Conservation (phyloP, 345 rosid genomes). For the Brassica carinata region DNA sequence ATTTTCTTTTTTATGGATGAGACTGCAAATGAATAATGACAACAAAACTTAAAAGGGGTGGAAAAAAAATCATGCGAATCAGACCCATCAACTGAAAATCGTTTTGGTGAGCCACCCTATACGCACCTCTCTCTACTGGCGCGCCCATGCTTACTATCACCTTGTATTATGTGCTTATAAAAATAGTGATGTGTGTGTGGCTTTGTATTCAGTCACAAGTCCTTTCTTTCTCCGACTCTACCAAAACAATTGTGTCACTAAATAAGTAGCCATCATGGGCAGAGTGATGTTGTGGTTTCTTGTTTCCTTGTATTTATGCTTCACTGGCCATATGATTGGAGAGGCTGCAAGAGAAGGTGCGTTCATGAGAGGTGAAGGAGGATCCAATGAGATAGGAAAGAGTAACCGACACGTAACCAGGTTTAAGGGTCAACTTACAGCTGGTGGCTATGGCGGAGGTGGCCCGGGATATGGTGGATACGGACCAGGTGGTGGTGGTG, state of each 20-base stretch:
- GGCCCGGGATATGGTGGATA: slow-evolving; percentile 35
- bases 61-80: slow-evolving; percentile 25
- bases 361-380: slow-evolving; percentile 22
- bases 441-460: slow-evolving; percentile 40
- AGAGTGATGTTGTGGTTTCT: slow-evolving; percentile 35
- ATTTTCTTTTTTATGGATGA: neutral
- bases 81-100: slow-evolving; percentile 31
- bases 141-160: slow-evolving; percentile 14
- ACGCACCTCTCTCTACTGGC: slow-evolving; percentile 20
- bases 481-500: slow-evolving; percentile 34
- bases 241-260: neutral
- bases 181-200: slow-evolving; percentile 12
- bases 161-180: slow-evolving; percentile 8
- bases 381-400: slow-evolving; percentile 17
- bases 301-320: slow-evolving; percentile 33
- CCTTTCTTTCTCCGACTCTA: slow-evolving; percentile 23
- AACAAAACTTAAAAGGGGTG: neutral
- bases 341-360: slow-evolving; percentile 38
- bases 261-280: slow-evolving; percentile 27
- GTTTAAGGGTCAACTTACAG: slow-evolving; percentile 33
- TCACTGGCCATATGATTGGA: slow-evolving; percentile 32
- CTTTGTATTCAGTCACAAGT: neutral
- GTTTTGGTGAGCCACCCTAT: slow-evolving; percentile 23
- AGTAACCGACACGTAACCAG: slow-evolving; percentile 24
- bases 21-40: slow-evolving; percentile 11